These are phyloP conservation scores for Termitomyces sp. DNA, from an alignment of 768 basidiomycete species.

Conservation along the genomic window DNA sequence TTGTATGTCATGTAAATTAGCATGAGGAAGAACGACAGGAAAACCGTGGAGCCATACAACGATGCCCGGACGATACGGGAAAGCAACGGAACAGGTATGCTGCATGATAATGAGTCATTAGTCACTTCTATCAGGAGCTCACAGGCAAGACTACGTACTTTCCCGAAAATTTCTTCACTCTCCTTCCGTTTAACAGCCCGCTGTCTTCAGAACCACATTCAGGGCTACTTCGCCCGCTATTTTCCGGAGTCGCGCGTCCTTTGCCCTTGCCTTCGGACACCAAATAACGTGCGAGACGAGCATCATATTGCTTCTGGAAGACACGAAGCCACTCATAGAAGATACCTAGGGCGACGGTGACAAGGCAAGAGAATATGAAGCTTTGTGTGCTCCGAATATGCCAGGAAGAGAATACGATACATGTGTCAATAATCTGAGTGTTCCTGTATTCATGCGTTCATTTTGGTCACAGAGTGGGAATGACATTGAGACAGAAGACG, in stretches of 20 bases:
- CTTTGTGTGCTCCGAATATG: conserved; percentile 53
- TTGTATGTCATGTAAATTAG: conserved; percentile 97
- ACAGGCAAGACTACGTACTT: conserved; percentile 35
- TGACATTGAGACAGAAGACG: neutral
- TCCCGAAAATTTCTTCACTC: conserved; percentile 25
- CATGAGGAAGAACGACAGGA: conserved; percentile 89
- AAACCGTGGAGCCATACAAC: conserved; percentile 72
- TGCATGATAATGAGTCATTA: conserved; percentile 17
- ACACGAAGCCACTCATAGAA: conserved; percentile 76
- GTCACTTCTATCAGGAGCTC: neutral
- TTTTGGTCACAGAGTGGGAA: neutral
- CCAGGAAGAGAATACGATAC: conserved; percentile 77
- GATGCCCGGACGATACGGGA: conserved; percentile 55
- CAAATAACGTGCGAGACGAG: conserved; percentile 46
- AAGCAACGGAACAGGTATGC: conserved; percentile 43
- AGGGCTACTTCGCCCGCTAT: conserved; percentile 20
- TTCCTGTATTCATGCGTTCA: conserved; percentile 43
- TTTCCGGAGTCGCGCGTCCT: conserved; percentile 19
- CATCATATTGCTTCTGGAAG: conserved; percentile 55
- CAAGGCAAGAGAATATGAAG: conserved; percentile 62
- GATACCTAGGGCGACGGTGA: conserved; percentile 63
- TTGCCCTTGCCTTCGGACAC: conserved; percentile 43
- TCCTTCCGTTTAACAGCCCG: conserved; percentile 47
- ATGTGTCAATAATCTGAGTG: conserved; percentile 73
- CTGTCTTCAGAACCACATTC: conserved; percentile 38